Conservation (phyloP, 2,329 filamentous ascomycete genomes). For the Talaromyces amestolkiae region DNA sequence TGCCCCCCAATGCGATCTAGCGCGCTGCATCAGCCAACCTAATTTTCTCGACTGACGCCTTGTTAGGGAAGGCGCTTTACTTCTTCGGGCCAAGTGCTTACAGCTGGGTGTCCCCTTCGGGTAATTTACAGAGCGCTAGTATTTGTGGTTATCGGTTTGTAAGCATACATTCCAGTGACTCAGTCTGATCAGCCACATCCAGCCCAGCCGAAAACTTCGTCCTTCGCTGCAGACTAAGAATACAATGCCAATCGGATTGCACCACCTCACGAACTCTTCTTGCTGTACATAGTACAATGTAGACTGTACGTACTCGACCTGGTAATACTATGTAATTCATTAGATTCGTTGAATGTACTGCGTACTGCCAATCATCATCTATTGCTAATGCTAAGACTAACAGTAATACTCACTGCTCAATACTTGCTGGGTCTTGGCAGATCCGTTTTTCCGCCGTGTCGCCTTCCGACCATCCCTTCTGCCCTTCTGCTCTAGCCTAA, state of each 20-base stretch:
- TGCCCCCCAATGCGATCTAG: constrained; percentile 3
- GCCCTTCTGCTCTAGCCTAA: neutral
- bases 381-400: neutral
- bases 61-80: constrained; percentile 2
- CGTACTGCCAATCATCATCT: neutral
- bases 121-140: constrained; percentile 4
- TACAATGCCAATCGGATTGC: neutral
- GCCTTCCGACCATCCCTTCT: constrained; percentile 24
- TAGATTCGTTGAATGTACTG: neutral
- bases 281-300: neutral
- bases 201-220: constrained; percentile 6
- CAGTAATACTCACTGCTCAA: neutral
- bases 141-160: constrained; percentile 1
- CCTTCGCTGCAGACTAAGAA: neutral
- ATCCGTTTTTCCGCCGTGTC: constrained; percentile 18
- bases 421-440: constrained; percentile 16
- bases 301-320: neutral
- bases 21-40: neutral
- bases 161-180: neutral
- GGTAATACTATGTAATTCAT: neutral
- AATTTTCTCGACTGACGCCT: neutral
- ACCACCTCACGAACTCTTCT: neutral
- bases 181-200: constrained; percentile 1
- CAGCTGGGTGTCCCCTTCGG: neutral
- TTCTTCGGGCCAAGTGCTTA: neutral